Evolutionary conservation across 192 early-diverging fungal genomes (phyloP).

Genomic region (Chytriomyces sp.): DNA sequence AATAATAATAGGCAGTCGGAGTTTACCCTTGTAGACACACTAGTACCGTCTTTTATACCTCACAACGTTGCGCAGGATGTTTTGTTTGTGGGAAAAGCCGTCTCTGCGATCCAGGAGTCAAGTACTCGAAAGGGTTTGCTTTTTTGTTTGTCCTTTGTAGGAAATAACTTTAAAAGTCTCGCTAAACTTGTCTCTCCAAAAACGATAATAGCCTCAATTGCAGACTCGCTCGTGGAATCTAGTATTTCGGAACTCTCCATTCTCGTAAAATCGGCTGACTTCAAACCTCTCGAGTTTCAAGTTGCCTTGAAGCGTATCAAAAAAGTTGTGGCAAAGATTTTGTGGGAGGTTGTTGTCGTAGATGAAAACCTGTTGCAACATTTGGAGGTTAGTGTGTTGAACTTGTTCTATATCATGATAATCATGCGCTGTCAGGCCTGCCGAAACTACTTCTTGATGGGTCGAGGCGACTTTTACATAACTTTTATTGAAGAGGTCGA

Average conservation of each 20-base stretch:
- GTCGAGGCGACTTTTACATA: slow-evolving; percentile 62
- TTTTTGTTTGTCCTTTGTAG: slow-evolving; percentile 23
- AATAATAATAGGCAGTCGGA: slow-evolving; percentile 49
- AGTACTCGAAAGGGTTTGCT: slow-evolving; percentile 31
- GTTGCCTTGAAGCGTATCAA: slow-evolving; percentile 53
- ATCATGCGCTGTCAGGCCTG: slow-evolving; percentile 44
- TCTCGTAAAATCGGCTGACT: slow-evolving; percentile 24
- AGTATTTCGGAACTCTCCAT: slow-evolving; percentile 20
- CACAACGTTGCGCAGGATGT: slow-evolving; percentile 55
- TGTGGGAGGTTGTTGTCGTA: slow-evolving; percentile 69
- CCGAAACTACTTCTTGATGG: slow-evolving; percentile 62
- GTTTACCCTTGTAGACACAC: slow-evolving; percentile 46
- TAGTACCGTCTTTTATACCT: slow-evolving; percentile 60
- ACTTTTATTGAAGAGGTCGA: slow-evolving; percentile 60
- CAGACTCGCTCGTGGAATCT: slow-evolving; percentile 25
- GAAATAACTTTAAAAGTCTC: neutral
- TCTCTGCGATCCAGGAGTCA: slow-evolving; percentile 52
- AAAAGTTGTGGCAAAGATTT: slow-evolving; percentile 54
- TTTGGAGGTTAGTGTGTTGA: slow-evolving; percentile 38
- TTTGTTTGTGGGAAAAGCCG: slow-evolving; percentile 70
- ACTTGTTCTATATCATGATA: too few species aligned
- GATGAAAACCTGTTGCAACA: slow-evolving; percentile 61
- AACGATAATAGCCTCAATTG: slow-evolving; percentile 6
- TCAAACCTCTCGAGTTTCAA: slow-evolving; percentile 45
- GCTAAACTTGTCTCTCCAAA: neutral